These are phyloP conservation scores for Adansonia rubrostipa DNA, from an alignment of 441 rosid genomes.

Conservation along the genomic window DNA sequence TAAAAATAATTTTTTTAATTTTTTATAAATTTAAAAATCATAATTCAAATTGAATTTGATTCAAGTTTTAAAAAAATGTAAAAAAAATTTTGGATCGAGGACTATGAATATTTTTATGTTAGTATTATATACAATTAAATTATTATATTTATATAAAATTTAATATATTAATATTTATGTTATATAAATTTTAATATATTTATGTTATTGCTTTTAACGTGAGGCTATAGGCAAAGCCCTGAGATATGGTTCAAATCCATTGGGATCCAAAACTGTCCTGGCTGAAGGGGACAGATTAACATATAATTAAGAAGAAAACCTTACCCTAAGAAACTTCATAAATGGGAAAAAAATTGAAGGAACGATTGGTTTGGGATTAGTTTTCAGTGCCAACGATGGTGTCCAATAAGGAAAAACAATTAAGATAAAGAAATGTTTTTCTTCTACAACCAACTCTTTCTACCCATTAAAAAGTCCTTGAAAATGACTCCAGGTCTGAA, in stretches of 20 bases:
- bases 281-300: conserved; percentile 42
- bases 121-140: too few relatives aligned
- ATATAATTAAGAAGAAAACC: conserved; percentile 22
- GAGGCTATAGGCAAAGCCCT: conserved; percentile 21
- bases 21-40: too few relatives aligned
- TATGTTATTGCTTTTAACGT: too few relatives aligned
- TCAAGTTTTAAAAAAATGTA: too few relatives aligned
- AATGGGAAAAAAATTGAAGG: neutral
- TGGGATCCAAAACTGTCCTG: conserved; percentile 41
- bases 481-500: conserved; percentile 39
- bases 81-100: too few relatives aligned
- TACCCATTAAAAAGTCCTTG: conserved; percentile 39
- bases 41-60: too few relatives aligned
- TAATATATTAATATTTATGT: too few relatives aligned
- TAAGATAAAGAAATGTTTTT: conserved; percentile 3
- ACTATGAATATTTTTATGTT: too few relatives aligned
- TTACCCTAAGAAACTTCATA: conserved; percentile 10
- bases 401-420: neutral
- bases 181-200: too few relatives aligned
- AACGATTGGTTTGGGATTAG: conserved; percentile 17
- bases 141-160: too few relatives aligned
- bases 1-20: too few relatives aligned
- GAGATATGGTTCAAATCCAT: conserved; percentile 25
- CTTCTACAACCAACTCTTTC: conserved; percentile 27
- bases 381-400: conserved; percentile 15